phyloP scores from a whole-genome alignment of 345 rosid genomes.

The Rhodamnia argentea region DNA sequence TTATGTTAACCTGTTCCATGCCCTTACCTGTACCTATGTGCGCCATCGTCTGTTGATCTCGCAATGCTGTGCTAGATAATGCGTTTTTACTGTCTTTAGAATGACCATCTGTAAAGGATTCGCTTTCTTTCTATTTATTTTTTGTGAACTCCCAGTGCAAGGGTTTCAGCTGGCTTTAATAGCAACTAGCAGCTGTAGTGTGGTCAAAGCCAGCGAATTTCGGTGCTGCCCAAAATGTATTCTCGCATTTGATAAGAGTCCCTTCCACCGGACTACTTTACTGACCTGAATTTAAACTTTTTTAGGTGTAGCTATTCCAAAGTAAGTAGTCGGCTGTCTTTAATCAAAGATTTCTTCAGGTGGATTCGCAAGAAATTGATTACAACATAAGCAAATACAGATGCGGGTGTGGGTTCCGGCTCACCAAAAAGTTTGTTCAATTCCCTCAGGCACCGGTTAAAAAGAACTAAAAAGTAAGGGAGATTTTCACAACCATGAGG shows the following conservation, averaged over 20 bases:
- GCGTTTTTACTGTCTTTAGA: neutral
- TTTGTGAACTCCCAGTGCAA: neutral
- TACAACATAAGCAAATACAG: neutral
- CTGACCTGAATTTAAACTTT: too few species aligned
- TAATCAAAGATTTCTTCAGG: neutral
- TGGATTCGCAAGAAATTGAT: neutral
- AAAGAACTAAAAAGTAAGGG: neutral
- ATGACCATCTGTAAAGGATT: neutral
- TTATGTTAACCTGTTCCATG: neutral
- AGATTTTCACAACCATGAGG: neutral
- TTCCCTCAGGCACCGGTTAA: neutral
- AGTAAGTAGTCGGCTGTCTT: neutral
- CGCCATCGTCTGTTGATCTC: neutral
- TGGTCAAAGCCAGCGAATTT: neutral
- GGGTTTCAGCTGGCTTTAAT: neutral
- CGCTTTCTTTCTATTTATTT: neutral
- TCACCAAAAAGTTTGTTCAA: neutral
- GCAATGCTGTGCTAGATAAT: neutral
- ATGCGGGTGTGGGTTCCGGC: neutral
- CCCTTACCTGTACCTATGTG: neutral
- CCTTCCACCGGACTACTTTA: too few species aligned
- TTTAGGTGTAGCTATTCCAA: too few species aligned
- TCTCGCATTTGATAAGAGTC: neutral
- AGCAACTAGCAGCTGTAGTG: neutral
- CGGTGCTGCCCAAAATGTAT: neutral